Base-by-base conservation (phyloP, 1,284 basidiomycete genomes). In the Boletus sp. region DNA sequence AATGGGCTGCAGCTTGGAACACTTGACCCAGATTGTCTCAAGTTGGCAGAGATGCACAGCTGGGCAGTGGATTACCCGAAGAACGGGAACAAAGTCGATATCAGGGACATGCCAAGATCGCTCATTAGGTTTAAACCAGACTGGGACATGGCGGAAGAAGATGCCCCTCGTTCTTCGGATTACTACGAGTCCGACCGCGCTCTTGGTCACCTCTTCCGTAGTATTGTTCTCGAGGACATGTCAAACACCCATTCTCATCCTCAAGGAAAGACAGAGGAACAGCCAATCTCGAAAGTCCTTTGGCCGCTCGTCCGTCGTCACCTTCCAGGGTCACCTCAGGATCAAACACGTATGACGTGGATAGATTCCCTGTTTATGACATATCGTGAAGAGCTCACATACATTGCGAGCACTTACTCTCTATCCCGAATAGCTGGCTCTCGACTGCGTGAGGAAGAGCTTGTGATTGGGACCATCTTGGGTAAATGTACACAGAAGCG, bases 31-130 rank as follows among this genome's bases (percentile, higher is more conserved):
- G 65, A 72, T 40, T 94, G 91, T 61, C 54, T 81, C 37, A 65
- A 65, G 42, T 69, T 94, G 4, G 86, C 89, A 2, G 68, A 73
- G 48, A 66, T 89, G 38, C 91, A 85, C 64, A 77, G 67, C 59
- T 64, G 74, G 62, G 85, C 80, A n/a, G 86, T 86, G 19, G 85
- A 86, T 66, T 92, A 80, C 64, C 78, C 77, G 2, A 87, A 83
- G 70, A 82, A 85, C 51, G 87, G 87, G 10, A 76, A 76, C 25
- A 75, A 79, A 2, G 82, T 88, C 8, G 69, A 83, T 46, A 70
- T 81, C 14, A 66, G 71, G 32, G 60, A 72, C 54, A 71, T 70
- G 65, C 87, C 69, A 41, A 66, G 51, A 41, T 69, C 67, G 0
- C 69, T 84, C 10, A 83, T 87, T 38, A 74, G 72, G 16, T 78